Base-by-base conservation (phyloP, 1,284 basidiomycete genomes). In the Clitocybe nebularis region DNA sequence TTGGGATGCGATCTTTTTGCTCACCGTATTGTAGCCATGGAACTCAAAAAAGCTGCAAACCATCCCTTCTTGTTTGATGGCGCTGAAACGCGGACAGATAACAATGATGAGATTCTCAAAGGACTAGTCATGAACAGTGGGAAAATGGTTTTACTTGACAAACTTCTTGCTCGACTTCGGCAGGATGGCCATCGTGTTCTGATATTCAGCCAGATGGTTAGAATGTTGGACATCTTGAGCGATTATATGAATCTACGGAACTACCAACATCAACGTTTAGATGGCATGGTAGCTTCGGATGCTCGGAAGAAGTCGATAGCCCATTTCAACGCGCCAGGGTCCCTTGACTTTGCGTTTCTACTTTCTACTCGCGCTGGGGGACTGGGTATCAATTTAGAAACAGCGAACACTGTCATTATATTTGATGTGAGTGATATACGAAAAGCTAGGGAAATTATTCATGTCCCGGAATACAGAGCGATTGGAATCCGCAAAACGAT, bases 131-230 rank as follows among this genome's bases (percentile, higher is more conserved):
- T 97, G 84, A 97, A 91, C 66, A 95, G 92, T 47, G 94, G 93
- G 41, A 99, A 99, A 72, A 84, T 99, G 80, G 95, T 98, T 32
- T 74, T 96, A 24, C 82, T 99, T 38, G 96, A 99, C 72, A 92
- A 93, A 64, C 81, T 99, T 13, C 81, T 99, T 14, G 80, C 77
- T 20, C 83, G 92, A 40, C 79, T 99, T 46, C 91, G 90, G 60
- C 82, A 82, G 47, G 92, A 94, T 59, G 91, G 91, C 1, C 95
- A 99, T 58, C 89, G 96, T 40, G 94, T 98, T 35, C 77, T 99
- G 51, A 97, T 99, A 61, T 99, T 99, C 75, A 95, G 92, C 57
- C 96, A 99, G 66, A 99, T 99, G 96, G 95, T 99, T 38, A 85
- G 95, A 48, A 92, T 99, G 81, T 79, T 99, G 28, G 96, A 99